A percentile compares a stretch with the other conserved stretches of the same genome.
Conservation (phyloP, 345 rosid genomes). For the Brassica nigra region DNA sequence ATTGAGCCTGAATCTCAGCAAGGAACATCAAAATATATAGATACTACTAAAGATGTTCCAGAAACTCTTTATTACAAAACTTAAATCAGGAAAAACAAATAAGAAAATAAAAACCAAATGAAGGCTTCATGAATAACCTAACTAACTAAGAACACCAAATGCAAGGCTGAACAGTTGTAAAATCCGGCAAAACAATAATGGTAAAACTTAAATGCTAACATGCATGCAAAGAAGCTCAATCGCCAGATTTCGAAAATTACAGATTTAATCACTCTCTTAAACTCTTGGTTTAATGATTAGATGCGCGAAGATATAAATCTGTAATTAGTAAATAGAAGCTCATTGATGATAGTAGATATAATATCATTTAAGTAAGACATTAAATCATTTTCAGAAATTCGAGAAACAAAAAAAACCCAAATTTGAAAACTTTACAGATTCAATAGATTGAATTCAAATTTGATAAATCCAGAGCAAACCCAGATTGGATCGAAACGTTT, state of each 20-base stretch:
- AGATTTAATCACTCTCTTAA: constrained; percentile 5
- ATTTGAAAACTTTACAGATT: constrained; percentile 18
- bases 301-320: background rate
- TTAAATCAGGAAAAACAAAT: background rate
- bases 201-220: constrained; percentile 23
- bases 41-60: background rate
- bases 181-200: constrained; percentile 14
- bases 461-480: background rate
- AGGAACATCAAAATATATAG: background rate
- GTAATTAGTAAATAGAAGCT: constrained; percentile 11
- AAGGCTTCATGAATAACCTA: constrained; percentile 33
- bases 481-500: background rate
- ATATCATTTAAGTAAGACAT: constrained; percentile 2
- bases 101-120: background rate
- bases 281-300: constrained; percentile 4
- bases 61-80: constrained; percentile 5
- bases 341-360: constrained; percentile 8
- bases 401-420: background rate
- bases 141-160: constrained; percentile 23
- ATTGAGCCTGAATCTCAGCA: constrained; percentile 40
- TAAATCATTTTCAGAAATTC: background rate
- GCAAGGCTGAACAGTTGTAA: constrained; percentile 17
- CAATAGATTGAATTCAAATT: background rate
- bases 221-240: constrained; percentile 36
- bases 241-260: constrained; percentile 23